Evolutionary conservation across 2,329 filamentous ascomycete genomes (phyloP).

Genomic region (Oidium heveae): DNA sequence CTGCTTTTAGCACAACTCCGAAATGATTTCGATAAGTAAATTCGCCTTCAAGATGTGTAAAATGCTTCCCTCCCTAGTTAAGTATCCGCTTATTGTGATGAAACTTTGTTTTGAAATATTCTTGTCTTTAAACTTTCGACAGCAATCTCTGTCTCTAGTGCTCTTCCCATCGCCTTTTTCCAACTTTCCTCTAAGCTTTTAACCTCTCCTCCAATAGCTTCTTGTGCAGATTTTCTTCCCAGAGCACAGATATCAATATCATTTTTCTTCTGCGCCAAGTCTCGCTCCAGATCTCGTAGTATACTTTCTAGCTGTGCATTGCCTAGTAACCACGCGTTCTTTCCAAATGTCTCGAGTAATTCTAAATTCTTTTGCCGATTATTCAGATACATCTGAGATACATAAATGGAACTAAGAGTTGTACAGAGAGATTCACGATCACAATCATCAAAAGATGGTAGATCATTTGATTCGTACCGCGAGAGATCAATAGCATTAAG

Average conservation of each 20-base stretch:
- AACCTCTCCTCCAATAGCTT: slow-evolving; percentile 47
- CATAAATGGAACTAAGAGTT: slow-evolving; percentile 23
- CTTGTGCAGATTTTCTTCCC: slow-evolving; percentile 42
- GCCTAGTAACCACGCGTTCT: slow-evolving; percentile 73
- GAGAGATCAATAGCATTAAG: slow-evolving; percentile 43
- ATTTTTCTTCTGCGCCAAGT: slow-evolving; percentile 40
- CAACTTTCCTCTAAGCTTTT: slow-evolving; percentile 50
- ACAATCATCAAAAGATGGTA: slow-evolving; percentile 21
- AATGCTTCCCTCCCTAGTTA: too few species aligned
- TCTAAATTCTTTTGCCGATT: slow-evolving; percentile 10
- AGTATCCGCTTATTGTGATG: too few species aligned
- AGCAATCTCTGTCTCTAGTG: slow-evolving; percentile 71
- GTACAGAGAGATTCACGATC: slow-evolving; percentile 10
- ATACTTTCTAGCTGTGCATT: slow-evolving; percentile 62
- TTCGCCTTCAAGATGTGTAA: too few species aligned
- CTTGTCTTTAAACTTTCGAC: slow-evolving; percentile 44
- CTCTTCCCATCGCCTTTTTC: slow-evolving; percentile 50
- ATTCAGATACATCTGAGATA: slow-evolving; percentile 29
- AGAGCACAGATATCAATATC: slow-evolving; percentile 52
- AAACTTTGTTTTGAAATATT: slow-evolving; percentile 16
- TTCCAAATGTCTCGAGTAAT: slow-evolving; percentile 24
- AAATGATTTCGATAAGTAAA: too few species aligned
- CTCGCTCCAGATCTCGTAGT: slow-evolving; percentile 42
- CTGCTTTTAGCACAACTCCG: too few species aligned
- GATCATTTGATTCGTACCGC: slow-evolving; percentile 60